Evolutionary conservation across 2,329 filamentous ascomycete genomes (phyloP).

Genomic region (Xylaria polymorpha): DNA sequence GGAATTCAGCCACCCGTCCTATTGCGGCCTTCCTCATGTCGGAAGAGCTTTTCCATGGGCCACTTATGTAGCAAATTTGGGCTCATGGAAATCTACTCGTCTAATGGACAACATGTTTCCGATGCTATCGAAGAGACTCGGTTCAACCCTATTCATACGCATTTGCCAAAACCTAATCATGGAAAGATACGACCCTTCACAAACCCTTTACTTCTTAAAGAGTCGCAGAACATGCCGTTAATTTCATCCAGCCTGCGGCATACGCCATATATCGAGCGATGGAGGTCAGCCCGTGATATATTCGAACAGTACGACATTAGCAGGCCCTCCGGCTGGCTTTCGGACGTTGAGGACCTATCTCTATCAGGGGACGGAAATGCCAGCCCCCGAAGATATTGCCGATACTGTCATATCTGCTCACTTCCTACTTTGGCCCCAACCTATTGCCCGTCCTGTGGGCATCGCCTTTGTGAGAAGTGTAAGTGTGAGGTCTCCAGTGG

Average conservation of each 20-base stretch:
- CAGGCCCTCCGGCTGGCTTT: conserved; percentile 60
- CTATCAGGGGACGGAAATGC: conserved; percentile 51
- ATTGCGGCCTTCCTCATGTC: conserved; percentile 20
- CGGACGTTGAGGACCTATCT: conserved; percentile 53
- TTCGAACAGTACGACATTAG: conserved; percentile 61
- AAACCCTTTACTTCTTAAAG: conserved; percentile 17
- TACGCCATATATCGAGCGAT: conserved; percentile 52
- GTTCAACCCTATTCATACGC: background rate
- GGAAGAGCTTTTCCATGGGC: conserved; percentile 39
- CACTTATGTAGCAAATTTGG: conserved; percentile 38
- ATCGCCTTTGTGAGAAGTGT: conserved; percentile 63
- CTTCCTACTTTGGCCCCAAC: conserved; percentile 53
- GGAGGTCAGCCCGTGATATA: conserved; percentile 59
- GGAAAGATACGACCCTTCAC: background rate
- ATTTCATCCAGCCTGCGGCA: conserved; percentile 39
- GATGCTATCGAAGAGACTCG: background rate
- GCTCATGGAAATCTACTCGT: conserved; percentile 30
- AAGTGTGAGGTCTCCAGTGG: conserved; percentile 50
- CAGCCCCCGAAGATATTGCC: conserved; percentile 47
- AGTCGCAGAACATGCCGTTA: conserved; percentile 31
- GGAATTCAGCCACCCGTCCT: background rate
- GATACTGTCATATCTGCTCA: conserved; percentile 64
- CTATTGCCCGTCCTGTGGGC: conserved; percentile 62
- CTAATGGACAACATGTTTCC: conserved; percentile 13
- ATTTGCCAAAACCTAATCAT: background rate